A percentile compares a stretch with the other conserved stretches of the same genome.
These are phyloP conservation scores for Trametes polyzona DNA, from an alignment of 1,284 basidiomycete genomes.

Conservation along the genomic window DNA sequence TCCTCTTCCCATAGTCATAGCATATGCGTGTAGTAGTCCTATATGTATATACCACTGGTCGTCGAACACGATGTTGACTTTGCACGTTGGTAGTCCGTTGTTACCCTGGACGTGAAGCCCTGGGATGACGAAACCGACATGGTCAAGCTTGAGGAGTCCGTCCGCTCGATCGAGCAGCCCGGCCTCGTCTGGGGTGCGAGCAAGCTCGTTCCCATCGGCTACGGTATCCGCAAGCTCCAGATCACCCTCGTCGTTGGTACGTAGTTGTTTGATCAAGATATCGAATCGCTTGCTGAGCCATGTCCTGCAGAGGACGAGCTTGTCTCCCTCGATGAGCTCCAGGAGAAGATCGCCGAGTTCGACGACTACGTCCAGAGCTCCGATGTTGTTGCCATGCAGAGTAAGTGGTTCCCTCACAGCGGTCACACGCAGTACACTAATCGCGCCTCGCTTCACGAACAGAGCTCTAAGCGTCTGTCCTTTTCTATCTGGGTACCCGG, in stretches of 20 bases:
- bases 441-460: background rate
- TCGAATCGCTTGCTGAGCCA: background rate
- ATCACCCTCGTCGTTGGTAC: conserved; percentile 93
- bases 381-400: conserved; percentile 91
- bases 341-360: conserved; percentile 86
- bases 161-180: conserved; percentile 88
- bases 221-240: conserved; percentile 91
- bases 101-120: conserved; percentile 97
- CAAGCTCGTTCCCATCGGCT: conserved; percentile 94
- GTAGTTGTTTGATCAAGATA: conserved; percentile 46
- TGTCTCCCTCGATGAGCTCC: conserved; percentile 92
- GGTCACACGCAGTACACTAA: no score
- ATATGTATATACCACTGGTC: conserved; percentile 16
- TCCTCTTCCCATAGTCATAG: conserved; percentile 21
- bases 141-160: conserved; percentile 80
- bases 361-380: conserved; percentile 97
- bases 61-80: conserved; percentile 27
- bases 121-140: conserved; percentile 99
- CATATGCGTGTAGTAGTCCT: conserved; percentile 7
- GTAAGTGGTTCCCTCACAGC: conserved; percentile 53
- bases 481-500: conserved; percentile 1
- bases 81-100: conserved; percentile 69
- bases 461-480: conserved; percentile 18
- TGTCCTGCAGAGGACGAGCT: conserved; percentile 84
- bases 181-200: conserved; percentile 95